Evolutionary conservation across 441 rosid genomes (phyloP).

Genomic region (Hura crepitans): DNA sequence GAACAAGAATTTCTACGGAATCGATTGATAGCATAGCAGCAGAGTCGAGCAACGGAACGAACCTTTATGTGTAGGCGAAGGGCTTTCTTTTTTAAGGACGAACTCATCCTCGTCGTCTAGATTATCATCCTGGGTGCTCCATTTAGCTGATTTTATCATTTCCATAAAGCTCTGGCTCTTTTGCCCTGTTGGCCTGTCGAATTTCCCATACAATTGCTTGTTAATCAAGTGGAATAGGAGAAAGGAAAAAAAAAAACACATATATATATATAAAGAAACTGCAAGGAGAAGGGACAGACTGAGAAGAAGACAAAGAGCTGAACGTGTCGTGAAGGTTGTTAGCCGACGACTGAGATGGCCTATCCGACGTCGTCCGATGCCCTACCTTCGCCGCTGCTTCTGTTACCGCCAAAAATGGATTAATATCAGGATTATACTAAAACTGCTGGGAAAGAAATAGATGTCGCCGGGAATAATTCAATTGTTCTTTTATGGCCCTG

Average conservation of each 20-base stretch:
- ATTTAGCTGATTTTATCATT: conserved; percentile 80
- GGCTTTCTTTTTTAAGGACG: conserved; percentile 58
- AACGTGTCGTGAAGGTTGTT: conserved; percentile 55
- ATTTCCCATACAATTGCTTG: not conserved
- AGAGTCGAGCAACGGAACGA: not conserved
- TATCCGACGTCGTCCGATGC: conserved; percentile 48
- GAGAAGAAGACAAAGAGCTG: conserved; percentile 62
- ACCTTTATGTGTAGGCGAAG: conserved; percentile 59
- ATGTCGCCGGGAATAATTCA: too few species aligned
- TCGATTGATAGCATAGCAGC: not conserved
- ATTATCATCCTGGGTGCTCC: conserved; percentile 56
- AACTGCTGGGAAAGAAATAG: too few species aligned
- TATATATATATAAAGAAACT: not conserved
- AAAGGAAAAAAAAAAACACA: not conserved
- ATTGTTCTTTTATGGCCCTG: too few species aligned
- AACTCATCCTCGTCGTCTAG: conserved; percentile 66
- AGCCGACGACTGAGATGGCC: conserved; percentile 48
- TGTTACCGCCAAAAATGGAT: conserved; percentile 29
- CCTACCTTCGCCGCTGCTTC: conserved; percentile 40
- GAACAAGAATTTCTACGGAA: not conserved
- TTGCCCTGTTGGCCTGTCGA: conserved; percentile 51
- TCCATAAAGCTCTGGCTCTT: conserved; percentile 83
- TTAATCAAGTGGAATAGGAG: not conserved
- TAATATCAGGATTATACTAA: not conserved
- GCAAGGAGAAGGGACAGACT: conserved; percentile 43